Percentiles rank a stretch among this genome's conserved stretches.
Conservation (phyloP, 768 basidiomycete species). For the Rhodotorula taiwanensis region DNA sequence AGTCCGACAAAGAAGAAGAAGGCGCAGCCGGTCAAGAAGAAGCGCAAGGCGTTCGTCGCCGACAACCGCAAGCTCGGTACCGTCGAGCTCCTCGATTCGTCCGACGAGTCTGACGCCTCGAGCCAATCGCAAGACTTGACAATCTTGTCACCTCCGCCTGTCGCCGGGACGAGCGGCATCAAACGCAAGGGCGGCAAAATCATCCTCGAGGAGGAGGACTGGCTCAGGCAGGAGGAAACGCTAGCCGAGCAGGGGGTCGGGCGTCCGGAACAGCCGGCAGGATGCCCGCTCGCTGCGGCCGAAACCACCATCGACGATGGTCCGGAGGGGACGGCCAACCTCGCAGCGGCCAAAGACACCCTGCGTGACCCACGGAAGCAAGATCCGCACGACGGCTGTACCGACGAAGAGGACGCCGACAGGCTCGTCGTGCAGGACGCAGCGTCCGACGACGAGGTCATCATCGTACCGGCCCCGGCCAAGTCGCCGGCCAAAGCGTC, state of each 20-base stretch:
- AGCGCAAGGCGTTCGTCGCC: background rate
- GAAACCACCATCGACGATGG: background rate
- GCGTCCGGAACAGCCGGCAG: background rate
- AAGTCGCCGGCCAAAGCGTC: background rate
- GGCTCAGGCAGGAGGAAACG: background rate
- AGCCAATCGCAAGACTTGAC: background rate
- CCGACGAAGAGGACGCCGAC: slow-evolving; percentile 2
- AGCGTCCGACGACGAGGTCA: background rate
- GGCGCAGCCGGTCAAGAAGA: background rate
- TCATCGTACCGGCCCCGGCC: background rate
- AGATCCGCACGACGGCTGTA: slow-evolving; percentile 3
- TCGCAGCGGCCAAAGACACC: background rate
- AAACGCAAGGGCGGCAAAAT: background rate
- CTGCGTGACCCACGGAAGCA: background rate
- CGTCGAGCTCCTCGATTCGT: slow-evolving; percentile 23
- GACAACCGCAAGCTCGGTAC: slow-evolving; percentile 32
- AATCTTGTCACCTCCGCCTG: background rate
- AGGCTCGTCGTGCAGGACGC: background rate
- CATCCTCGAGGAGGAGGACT: slow-evolving; percentile 26
- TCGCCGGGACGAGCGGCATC: background rate
- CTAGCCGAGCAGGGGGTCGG: too few species aligned
- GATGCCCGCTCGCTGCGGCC: background rate
- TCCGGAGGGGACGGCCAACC: background rate
- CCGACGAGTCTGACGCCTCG: slow-evolving; percentile 2
- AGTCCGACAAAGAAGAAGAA: background rate